A percentile compares a stretch with the other conserved stretches of the same genome.
These are phyloP conservation scores for Achaetomium macrosporum DNA, from an alignment of 2,329 filamentous ascomycete genomes.

Conservation along the genomic window DNA sequence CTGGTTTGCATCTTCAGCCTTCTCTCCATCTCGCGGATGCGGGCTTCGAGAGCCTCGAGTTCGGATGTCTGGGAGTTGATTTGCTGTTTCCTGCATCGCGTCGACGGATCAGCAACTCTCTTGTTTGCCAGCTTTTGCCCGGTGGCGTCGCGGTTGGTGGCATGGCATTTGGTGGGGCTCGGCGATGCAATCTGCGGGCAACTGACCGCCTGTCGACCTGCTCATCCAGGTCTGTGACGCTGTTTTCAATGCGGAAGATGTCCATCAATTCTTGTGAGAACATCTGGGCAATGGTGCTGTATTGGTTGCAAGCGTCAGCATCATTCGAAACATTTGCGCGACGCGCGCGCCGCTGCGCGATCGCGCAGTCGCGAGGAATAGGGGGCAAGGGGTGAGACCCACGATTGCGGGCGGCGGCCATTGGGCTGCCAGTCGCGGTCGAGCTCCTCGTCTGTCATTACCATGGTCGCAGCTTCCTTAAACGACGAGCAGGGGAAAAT, in stretches of 20 bases:
- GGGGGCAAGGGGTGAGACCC: constrained; percentile 47
- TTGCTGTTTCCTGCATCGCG: constrained; percentile 66
- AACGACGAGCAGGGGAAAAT: neutral
- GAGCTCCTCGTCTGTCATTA: constrained; percentile 59
- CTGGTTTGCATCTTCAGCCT: constrained; percentile 51
- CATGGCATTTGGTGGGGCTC: constrained; percentile 8
- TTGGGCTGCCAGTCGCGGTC: constrained; percentile 77
- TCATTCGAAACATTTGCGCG: neutral
- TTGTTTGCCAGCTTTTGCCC: neutral
- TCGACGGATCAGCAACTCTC: constrained; percentile 7
- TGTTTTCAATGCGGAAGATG: constrained; percentile 82
- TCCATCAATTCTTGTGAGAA: constrained; percentile 84
- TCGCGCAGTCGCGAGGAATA: constrained; percentile 47
- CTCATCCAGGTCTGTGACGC: constrained; percentile 38
- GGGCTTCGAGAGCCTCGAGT: constrained; percentile 78
- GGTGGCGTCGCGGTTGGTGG: constrained; percentile 6
- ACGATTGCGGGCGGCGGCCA: constrained; percentile 76
- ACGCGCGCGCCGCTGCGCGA: neutral
- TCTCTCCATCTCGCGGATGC: constrained; percentile 78
- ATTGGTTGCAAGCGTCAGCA: constrained; percentile 15
- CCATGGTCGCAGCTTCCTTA: constrained; percentile 16
- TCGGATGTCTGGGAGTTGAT: constrained; percentile 70
- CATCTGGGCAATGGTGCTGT: constrained; percentile 77
- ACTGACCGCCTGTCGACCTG: constrained; percentile 77
- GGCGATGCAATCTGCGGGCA: neutral